These are phyloP conservation scores for Helicostylum pulchrum DNA, from an alignment of 192 early-diverging fungal species.

Conservation along the genomic window DNA sequence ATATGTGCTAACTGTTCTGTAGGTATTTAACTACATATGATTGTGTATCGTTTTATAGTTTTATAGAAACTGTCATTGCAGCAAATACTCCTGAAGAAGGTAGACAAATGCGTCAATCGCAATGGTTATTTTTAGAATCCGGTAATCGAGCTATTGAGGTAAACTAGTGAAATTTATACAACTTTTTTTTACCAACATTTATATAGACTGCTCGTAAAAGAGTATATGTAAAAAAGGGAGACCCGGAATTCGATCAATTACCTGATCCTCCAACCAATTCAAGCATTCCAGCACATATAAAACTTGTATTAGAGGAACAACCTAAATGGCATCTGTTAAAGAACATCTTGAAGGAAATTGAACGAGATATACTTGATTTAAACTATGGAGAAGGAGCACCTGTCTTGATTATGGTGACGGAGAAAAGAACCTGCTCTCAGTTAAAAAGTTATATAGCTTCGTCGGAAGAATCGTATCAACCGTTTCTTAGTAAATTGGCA, in stretches of 20 bases:
- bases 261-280: slow-evolving; percentile 16
- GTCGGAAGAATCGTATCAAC: background rate
- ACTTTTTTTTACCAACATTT: background rate
- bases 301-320: slow-evolving; percentile 81
- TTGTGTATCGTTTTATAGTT: slow-evolving; percentile 81
- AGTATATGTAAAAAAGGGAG: slow-evolving; percentile 39
- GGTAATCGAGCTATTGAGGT: slow-evolving; percentile 76
- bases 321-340: slow-evolving; percentile 85
- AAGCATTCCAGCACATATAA: slow-evolving; percentile 59
- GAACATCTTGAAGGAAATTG: slow-evolving; percentile 79
- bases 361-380: slow-evolving; percentile 46
- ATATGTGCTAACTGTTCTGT: background rate
- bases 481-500: slow-evolving; percentile 48
- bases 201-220: slow-evolving; percentile 44
- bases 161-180: slow-evolving; percentile 1
- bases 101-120: slow-evolving; percentile 42
- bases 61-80: slow-evolving; percentile 80
- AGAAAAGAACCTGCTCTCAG: slow-evolving; percentile 61
- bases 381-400: slow-evolving; percentile 40
- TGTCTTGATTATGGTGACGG: slow-evolving; percentile 71
- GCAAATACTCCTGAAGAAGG: slow-evolving; percentile 44
- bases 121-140: slow-evolving; percentile 86
- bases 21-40: slow-evolving; percentile 85
- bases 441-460: slow-evolving; percentile 51
- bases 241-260: slow-evolving; percentile 24